Percentiles rank a stretch among this genome's conserved stretches.
phyloP scores from a whole-genome alignment of 495 filamentous ascomycete species.

The Hypoxylon fragiforme region DNA sequence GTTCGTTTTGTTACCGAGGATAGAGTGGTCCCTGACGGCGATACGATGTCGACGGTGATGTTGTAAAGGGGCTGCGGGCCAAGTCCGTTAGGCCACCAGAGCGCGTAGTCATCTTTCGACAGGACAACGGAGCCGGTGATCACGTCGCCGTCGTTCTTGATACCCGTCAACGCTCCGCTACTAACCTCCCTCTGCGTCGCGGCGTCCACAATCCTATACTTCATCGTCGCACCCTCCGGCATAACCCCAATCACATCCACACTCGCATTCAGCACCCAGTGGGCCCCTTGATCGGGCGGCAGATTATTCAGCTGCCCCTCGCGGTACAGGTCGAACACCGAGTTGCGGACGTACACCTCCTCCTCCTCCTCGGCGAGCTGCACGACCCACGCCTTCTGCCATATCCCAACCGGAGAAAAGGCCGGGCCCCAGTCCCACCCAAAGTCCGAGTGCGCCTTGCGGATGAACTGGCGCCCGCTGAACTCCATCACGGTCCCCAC shows the following conservation, averaged over 20 bases:
- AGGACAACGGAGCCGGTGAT: slow-evolving; percentile 58
- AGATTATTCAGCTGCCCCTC: slow-evolving; percentile 63
- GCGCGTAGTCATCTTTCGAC: slow-evolving; percentile 49
- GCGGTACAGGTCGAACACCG: slow-evolving; percentile 63
- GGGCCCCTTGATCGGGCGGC: slow-evolving; percentile 60
- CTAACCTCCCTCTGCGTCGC: slow-evolving; percentile 50
- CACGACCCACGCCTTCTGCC: slow-evolving; percentile 63
- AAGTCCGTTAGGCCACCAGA: slow-evolving; percentile 68
- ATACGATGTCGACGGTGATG: slow-evolving; percentile 54
- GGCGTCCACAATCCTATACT: slow-evolving; percentile 57
- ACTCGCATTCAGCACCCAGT: slow-evolving; percentile 73
- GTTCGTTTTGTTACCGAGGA: slow-evolving; percentile 58
- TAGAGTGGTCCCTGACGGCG: slow-evolving; percentile 39
- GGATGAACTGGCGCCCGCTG: slow-evolving; percentile 62
- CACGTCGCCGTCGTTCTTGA: slow-evolving; percentile 49
- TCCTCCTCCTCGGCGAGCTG: slow-evolving; percentile 51
- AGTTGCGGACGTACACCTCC: slow-evolving; percentile 59
- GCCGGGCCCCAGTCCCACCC: slow-evolving; percentile 75
- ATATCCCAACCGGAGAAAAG: slow-evolving; percentile 67
- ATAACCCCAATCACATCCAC: slow-evolving; percentile 62
- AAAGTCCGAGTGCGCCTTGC: slow-evolving; percentile 72
- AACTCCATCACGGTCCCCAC: slow-evolving; percentile 58
- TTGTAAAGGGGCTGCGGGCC: slow-evolving; percentile 65
- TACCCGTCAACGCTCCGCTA: slow-evolving; percentile 46
- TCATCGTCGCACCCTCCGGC: slow-evolving; percentile 52